Base-by-base conservation (phyloP, 768 basidiomycete genomes). In the Leccinum subgranulosum region DNA sequence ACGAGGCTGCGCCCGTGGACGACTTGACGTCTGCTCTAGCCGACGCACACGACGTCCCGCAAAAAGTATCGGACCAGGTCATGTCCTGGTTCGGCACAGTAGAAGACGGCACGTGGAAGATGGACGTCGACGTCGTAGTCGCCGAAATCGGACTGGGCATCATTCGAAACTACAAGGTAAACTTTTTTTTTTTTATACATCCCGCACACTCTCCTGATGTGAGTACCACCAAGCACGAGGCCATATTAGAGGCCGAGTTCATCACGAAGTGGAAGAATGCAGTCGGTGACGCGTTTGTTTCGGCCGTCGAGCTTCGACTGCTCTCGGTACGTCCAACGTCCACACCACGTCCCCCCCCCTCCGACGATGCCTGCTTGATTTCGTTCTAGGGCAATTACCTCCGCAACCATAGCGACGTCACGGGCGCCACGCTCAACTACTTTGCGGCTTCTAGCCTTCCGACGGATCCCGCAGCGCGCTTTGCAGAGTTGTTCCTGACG, bases 401-500 rank as follows among this genome's bases (percentile, higher is more conserved):
- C 50, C 73, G 77, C 17, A 72, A 78, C 3, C 66, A 67, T 75
- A 21, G 61, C 73, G 17, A 64, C 74, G n/a, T 72, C 67, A 49
- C 56, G 46, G 76, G 61, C 23, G 58, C 73, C 5, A 68, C 78
- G 15, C 64, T 96, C 33, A 83, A 74, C 14, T 94, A 93, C 74
- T 92, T 95, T 68, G 87, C 94, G 12, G 77, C 83, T 3, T 84
- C 89, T 0, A 71, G 75, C 2, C 84, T 98, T 25, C 90, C 95
- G 1, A 70, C 82, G 0, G 88, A 92, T 51, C 88, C 95, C 6
- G 77, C 86, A 1, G 81, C 84, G 8, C 87, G 96, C 15, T 98
- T 98, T 74, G 72, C 82, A 12, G 92, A 96, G 60, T 81, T 98
- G 15, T 99, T 99, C 78, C 77, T 92, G 39, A 88, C 87, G 9